Percentiles rank a stretch among this genome's conserved stretches.
These are phyloP conservation scores for Madurella fahalii DNA, from an alignment of 2,329 filamentous ascomycete genomes.

Conservation along the genomic window DNA sequence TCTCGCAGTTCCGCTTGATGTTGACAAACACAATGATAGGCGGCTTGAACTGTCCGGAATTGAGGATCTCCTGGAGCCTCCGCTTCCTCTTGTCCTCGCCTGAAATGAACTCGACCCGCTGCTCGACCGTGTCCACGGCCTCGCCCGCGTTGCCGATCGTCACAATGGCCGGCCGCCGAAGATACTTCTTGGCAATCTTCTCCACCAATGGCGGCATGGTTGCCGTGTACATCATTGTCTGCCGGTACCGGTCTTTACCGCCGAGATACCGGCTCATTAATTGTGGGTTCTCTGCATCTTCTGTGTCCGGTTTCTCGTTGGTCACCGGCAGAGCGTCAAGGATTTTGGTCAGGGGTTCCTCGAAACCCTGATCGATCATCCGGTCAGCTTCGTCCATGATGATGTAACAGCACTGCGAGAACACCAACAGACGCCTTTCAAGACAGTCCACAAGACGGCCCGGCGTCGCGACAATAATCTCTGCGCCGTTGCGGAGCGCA, in stretches of 20 bases:
- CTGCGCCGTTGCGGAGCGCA: constrained; percentile 83
- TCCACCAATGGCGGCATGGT: constrained; percentile 94
- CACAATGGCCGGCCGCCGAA: constrained; percentile 86
- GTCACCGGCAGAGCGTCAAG: constrained; percentile 86
- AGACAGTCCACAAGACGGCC: constrained; percentile 97
- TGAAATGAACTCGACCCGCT: constrained; percentile 85
- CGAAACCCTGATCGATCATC: constrained; percentile 98
- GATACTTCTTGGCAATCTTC: constrained; percentile 93
- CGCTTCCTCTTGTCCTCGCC: constrained; percentile 97
- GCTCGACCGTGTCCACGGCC: constrained; percentile 95
- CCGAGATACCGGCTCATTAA: constrained; percentile 81
- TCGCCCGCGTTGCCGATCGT: constrained; percentile 93
- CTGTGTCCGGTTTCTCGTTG: constrained; percentile 93
- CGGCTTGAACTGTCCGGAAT: constrained; percentile 71
- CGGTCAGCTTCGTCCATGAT: constrained; percentile 99
- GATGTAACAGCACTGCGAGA: constrained; percentile 95
- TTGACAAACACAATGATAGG: constrained; percentile 99
- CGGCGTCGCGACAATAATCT: constrained; percentile 98
- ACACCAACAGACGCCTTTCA: constrained; percentile 83
- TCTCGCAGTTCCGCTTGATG: constrained; percentile 98
- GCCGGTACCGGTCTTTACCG: constrained; percentile 75
- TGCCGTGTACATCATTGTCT: constrained; percentile 99
- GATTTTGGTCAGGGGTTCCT: constrained; percentile 96
- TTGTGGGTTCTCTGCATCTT: constrained; percentile 79
- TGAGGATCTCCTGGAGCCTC: constrained; percentile 84